These are phyloP conservation scores for Nothophoma quercina DNA, from an alignment of 2,329 filamentous ascomycete species.

Conservation along the genomic window DNA sequence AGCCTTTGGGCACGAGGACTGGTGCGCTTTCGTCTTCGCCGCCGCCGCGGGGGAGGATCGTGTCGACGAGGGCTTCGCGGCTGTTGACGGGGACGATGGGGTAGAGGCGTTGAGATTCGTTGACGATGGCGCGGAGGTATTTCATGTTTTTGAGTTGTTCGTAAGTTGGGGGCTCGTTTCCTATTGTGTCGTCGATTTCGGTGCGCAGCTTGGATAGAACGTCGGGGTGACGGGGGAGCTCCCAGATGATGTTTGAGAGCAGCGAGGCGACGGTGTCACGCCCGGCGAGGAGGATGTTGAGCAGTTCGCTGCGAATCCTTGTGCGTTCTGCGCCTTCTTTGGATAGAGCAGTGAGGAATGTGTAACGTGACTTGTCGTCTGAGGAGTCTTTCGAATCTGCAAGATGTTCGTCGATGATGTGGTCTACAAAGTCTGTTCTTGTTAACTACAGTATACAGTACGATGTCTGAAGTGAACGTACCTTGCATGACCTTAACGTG, in stretches of 20 bases:
- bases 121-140: constrained; percentile 40
- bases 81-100: constrained; percentile 42
- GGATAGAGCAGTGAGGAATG: constrained; percentile 36
- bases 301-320: constrained; percentile 37
- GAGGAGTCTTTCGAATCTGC: not conserved
- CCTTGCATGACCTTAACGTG: constrained; percentile 27
- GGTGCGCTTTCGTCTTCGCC: constrained; percentile 36
- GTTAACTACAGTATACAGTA: too few species aligned
- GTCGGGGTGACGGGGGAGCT: constrained; percentile 47
- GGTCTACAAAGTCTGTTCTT: constrained; percentile 7
- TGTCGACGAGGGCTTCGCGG: constrained; percentile 37
- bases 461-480: constrained; percentile 2
- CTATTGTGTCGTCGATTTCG: constrained; percentile 57
- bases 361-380: constrained; percentile 18
- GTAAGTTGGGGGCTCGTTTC: constrained; percentile 28
- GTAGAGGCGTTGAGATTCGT: constrained; percentile 43
- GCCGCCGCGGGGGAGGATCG: constrained; percentile 40
- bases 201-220: constrained; percentile 42
- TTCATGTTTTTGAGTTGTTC: constrained; percentile 39
- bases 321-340: constrained; percentile 23
- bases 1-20: constrained; percentile 38
- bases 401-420: constrained; percentile 1
- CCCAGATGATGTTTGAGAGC: constrained; percentile 44
- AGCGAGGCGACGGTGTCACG: constrained; percentile 44
- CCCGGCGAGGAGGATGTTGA: constrained; percentile 47